These are phyloP conservation scores for Heliocybe sulcata DNA, from an alignment of 1,284 basidiomycete species.

Conservation along the genomic window DNA sequence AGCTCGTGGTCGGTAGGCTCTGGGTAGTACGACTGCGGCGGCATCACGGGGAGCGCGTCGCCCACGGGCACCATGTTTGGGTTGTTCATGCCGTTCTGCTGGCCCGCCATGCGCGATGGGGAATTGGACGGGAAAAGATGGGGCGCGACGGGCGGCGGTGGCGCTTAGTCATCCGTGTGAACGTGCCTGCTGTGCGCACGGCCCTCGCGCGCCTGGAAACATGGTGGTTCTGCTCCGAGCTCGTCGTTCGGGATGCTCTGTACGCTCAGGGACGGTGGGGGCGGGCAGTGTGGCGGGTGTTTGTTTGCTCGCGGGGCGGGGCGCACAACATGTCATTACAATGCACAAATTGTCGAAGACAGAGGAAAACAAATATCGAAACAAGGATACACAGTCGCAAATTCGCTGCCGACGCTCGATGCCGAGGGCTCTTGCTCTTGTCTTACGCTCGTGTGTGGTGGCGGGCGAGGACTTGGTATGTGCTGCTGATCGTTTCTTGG, in stretches of 20 bases:
- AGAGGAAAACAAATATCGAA: constrained; percentile 66
- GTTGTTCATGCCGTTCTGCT: constrained; percentile 32
- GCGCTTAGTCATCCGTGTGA: constrained; percentile 19
- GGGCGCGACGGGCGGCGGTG: constrained; percentile 11
- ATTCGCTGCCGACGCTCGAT: constrained; percentile 5
- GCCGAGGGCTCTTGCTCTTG: neutral
- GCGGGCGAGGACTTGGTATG: too few species aligned
- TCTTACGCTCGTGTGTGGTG: neutral
- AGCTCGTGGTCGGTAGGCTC: constrained; percentile 59
- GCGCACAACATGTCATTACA: constrained; percentile 50
- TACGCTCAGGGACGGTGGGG: too few species aligned
- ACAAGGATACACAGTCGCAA: constrained; percentile 44
- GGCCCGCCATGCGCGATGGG: constrained; percentile 24
- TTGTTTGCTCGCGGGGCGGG: constrained; percentile 23
- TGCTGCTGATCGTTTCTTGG: too few species aligned
- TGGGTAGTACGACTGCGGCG: constrained; percentile 57
- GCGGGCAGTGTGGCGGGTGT: constrained; percentile 11
- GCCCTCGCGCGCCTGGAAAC: too few species aligned
- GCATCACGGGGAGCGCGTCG: constrained; percentile 13
- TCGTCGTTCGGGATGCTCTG: constrained; percentile 9
- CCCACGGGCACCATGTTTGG: constrained; percentile 28
- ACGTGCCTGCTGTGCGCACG: constrained; percentile 23
- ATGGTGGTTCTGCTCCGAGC: constrained; percentile 7
- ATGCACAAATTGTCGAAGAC: constrained; percentile 66
- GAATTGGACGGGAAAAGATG: constrained; percentile 13